These are phyloP conservation scores for Rhizopogon sp. DNA, from an alignment of 768 basidiomycete genomes.

Conservation along the genomic window DNA sequence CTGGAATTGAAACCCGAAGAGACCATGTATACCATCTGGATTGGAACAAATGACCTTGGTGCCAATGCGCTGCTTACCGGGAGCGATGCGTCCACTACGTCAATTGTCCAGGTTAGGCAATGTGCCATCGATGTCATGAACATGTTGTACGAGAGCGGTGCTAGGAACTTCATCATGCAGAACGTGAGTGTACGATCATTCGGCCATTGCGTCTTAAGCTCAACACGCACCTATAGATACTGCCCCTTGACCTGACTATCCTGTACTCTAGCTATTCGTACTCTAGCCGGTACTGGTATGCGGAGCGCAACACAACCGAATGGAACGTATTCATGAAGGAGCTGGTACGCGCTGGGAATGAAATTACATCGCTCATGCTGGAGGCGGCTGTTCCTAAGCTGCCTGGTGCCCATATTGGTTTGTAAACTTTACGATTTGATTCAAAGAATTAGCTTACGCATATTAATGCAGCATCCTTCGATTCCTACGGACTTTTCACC, in stretches of 20 bases:
- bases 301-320: slow-evolving; percentile 47
- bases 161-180: slow-evolving; percentile 64
- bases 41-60: slow-evolving; percentile 65
- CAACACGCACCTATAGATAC: slow-evolving; percentile 37
- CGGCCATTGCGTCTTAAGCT: background rate
- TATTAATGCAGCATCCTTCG: slow-evolving; percentile 44
- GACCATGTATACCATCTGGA: slow-evolving; percentile 64
- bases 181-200: slow-evolving; percentile 39
- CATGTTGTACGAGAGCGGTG: slow-evolving; percentile 50
- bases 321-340: slow-evolving; percentile 56
- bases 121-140: slow-evolving; percentile 62
- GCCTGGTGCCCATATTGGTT: slow-evolving; percentile 54
- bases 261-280: slow-evolving; percentile 45
- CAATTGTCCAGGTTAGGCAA: slow-evolving; percentile 49
- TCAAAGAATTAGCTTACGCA: background rate
- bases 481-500: slow-evolving; percentile 54
- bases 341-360: slow-evolving; percentile 46
- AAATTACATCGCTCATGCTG: slow-evolving; percentile 46
- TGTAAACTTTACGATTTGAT: slow-evolving; percentile 7
- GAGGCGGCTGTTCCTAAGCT: slow-evolving; percentile 42
- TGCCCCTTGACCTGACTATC: slow-evolving; percentile 46
- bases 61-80: slow-evolving; percentile 49
- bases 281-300: slow-evolving; percentile 46
- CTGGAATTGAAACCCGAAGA: slow-evolving; percentile 34
- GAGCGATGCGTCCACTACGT: slow-evolving; percentile 37